These are phyloP conservation scores for Ogataea methanolica DNA, from an alignment of 805 yeast species.

Conservation along the genomic window DNA sequence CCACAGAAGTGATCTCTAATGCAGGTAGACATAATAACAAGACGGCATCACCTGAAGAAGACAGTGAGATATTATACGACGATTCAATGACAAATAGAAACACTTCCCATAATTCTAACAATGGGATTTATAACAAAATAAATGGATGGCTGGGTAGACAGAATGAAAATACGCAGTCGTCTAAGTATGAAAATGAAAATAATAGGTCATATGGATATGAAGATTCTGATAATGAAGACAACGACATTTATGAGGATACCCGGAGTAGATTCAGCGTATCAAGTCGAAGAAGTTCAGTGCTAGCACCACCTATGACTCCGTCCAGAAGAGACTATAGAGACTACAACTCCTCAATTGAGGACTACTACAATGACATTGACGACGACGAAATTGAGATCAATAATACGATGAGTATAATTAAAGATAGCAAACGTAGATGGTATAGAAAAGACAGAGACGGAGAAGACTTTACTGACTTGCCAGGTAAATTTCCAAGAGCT, in stretches of 20 bases:
- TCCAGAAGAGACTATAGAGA: neutral
- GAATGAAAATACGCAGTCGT: constrained; percentile 17
- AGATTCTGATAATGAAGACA: constrained; percentile 23
- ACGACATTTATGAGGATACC: constrained; percentile 26
- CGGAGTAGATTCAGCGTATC: constrained; percentile 10
- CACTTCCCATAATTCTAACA: neutral
- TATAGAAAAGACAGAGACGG: constrained; percentile 4
- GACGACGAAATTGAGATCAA: constrained; percentile 16
- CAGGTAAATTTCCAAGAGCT: constrained; percentile 14
- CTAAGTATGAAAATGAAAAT: too few relatives aligned
- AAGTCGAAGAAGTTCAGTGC: constrained; percentile 14
- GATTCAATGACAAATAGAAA: neutral
- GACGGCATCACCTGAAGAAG: neutral
- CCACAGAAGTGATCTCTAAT: constrained; percentile 7
- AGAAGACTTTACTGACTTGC: constrained; percentile 8
- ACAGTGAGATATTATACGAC: neutral
- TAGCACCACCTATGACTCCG: constrained; percentile 19
- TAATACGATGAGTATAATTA: constrained; percentile 20
- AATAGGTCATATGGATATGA: constrained; percentile 8
- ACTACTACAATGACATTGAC: constrained; percentile 3
- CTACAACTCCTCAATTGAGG: neutral
- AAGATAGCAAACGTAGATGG: constrained; percentile 13
- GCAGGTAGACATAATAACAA: neutral
- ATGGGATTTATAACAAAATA: constrained; percentile 1
- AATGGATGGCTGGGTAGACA: constrained; percentile 27